phyloP scores from a whole-genome alignment of 495 filamentous ascomycete species.

The Aspergillus cristatus region DNA sequence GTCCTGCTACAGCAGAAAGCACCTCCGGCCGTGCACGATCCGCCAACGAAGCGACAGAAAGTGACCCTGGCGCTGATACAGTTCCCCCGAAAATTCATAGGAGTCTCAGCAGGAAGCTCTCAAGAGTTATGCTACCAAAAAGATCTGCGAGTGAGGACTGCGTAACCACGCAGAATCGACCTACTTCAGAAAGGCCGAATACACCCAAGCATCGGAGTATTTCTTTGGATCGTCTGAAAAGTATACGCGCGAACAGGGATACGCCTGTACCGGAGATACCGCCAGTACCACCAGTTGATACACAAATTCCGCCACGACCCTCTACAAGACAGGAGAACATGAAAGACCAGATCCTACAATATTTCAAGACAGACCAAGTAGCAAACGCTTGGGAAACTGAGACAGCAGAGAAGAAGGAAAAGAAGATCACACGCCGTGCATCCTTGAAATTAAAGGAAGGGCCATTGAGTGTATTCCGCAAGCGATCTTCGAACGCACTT shows the following conservation, averaged over 20 bases:
- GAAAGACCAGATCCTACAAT: slow-evolving; percentile 31
- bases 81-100: slow-evolving; percentile 15
- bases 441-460: slow-evolving; percentile 20
- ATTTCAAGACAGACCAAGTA: slow-evolving; percentile 31
- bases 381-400: slow-evolving; percentile 29
- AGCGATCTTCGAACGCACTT: slow-evolving; percentile 14
- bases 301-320: slow-evolving; percentile 7
- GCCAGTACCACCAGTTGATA: neutral
- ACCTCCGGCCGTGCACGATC: slow-evolving; percentile 2
- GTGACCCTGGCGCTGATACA: slow-evolving; percentile 3
- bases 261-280: slow-evolving; percentile 8
- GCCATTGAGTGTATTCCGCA: slow-evolving; percentile 27
- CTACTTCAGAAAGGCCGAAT: slow-evolving; percentile 21
- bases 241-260: slow-evolving; percentile 12
- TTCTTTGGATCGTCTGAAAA: slow-evolving; percentile 22
- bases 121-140: slow-evolving; percentile 20
- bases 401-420: slow-evolving; percentile 13
- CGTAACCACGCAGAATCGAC: slow-evolving; percentile 9
- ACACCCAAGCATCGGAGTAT: slow-evolving; percentile 18
- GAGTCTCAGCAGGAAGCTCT: slow-evolving; percentile 19
- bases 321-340: slow-evolving; percentile 17
- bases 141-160: slow-evolving; percentile 14
- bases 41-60: slow-evolving; percentile 5
- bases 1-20: neutral
- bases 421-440: neutral